A percentile compares a stretch with the other conserved stretches of the same genome.
phyloP scores from a whole-genome alignment of 352 stramenopile genomes.

The Globisporangium recalcitrans region DNA sequence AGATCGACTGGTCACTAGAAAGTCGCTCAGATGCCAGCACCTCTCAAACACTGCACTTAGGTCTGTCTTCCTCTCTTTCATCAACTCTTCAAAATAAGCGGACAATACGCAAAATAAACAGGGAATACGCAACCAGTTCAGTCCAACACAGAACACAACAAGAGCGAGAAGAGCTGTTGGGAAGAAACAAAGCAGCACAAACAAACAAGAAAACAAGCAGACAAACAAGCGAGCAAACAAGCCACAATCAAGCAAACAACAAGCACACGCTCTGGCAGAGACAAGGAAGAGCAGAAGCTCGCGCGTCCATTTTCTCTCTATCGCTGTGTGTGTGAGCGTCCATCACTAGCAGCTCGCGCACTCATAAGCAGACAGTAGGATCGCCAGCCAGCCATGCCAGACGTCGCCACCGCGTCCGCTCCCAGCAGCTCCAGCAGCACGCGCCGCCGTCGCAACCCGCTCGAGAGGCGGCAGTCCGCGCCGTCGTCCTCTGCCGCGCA shows the following conservation, averaged over 20 bases:
- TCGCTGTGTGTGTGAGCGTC: background rate
- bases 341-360: background rate
- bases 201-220: background rate
- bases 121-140: too few species aligned
- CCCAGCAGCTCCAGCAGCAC: background rate
- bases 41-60: too few species aligned
- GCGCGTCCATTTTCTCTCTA: background rate
- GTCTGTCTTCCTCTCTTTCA: too few species aligned
- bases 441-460: background rate
- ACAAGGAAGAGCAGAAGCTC: background rate
- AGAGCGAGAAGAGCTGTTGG: slow-evolving; percentile 1
- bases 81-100: too few species aligned
- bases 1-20: too few species aligned
- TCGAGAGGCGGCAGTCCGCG: slow-evolving; percentile 12
- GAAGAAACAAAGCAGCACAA: background rate
- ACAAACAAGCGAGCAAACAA: background rate
- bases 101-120: too few species aligned
- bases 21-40: too few species aligned
- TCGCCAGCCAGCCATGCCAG: slow-evolving; percentile 4
- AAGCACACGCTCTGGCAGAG: background rate
- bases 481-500: background rate
- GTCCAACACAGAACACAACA: background rate
- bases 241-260: background rate
- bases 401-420: background rate
- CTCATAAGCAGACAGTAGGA: background rate